Conservation (phyloP, 2,329 filamentous ascomycete genomes). For the Tolypocladium album region DNA sequence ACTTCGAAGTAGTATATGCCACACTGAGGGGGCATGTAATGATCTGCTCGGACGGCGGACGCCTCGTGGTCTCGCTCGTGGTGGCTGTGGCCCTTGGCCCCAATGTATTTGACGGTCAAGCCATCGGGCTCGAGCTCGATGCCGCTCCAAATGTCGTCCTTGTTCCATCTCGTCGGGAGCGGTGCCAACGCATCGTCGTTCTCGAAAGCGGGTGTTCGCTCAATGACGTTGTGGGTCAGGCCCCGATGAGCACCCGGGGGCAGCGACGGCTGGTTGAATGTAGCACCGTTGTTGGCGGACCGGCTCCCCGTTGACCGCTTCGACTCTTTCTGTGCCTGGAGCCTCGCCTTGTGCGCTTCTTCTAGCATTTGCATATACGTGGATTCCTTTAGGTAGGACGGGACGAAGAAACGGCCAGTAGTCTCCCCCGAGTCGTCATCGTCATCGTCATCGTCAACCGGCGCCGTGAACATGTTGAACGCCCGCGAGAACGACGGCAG, state of each 20-base stretch:
- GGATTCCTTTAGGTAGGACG: conserved; percentile 72
- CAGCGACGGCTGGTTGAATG: conserved; percentile 29
- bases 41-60: conserved; percentile 70
- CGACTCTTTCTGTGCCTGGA: conserved; percentile 39
- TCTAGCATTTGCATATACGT: conserved; percentile 69
- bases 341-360: conserved; percentile 54
- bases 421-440: conserved; percentile 10
- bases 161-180: conserved; percentile 75
- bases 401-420: conserved; percentile 57
- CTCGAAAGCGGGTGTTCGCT: conserved; percentile 53
- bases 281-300: conserved; percentile 43
- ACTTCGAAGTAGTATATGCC: conserved; percentile 94
- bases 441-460: conserved; percentile 14
- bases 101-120: conserved; percentile 54
- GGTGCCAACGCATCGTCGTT: conserved; percentile 51
- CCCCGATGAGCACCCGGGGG: conserved; percentile 54
- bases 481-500: conserved; percentile 40
- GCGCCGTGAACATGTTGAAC: conserved; percentile 37
- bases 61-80: conserved; percentile 60
- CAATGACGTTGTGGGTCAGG: conserved; percentile 74
- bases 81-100: conserved; percentile 30
- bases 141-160: conserved; percentile 59
- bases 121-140: conserved; percentile 69
- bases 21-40: conserved; percentile 78
- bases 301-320: conserved; percentile 6